These are phyloP conservation scores for Sindora glabra DNA, from an alignment of 306 rosid species.

Conservation along the genomic window DNA sequence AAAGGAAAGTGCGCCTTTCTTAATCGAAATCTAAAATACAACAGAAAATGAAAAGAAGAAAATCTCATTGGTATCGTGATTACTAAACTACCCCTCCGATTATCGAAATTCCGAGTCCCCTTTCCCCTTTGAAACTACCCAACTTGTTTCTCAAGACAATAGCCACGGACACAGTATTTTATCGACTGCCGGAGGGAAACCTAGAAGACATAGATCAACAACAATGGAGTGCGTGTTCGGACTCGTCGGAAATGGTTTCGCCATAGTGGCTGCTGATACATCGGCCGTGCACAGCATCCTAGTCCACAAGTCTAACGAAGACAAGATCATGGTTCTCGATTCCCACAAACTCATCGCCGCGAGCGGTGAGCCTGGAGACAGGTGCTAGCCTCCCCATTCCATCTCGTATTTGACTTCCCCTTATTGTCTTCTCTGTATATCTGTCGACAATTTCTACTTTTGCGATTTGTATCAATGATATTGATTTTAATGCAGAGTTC, in stretches of 20 bases:
- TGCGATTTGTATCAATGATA: not conserved
- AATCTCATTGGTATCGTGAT: no score
- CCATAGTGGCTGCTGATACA: constrained; percentile 79
- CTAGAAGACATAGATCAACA: not conserved
- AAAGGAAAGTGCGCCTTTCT: no score
- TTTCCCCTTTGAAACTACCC: no score
- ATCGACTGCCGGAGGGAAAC: not conserved
- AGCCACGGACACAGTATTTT: no score
- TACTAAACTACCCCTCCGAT: no score
- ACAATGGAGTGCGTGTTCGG: constrained; percentile 87
- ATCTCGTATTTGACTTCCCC: not conserved
- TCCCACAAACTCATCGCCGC: constrained; percentile 97
- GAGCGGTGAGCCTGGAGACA: constrained; percentile 92
- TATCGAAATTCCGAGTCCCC: no score
- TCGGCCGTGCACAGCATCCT: constrained; percentile 95
- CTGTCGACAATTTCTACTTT: not conserved
- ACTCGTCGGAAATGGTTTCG: constrained; percentile 68
- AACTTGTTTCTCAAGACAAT: no score
- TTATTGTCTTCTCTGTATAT: not conserved
- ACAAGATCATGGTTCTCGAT: constrained; percentile 97
- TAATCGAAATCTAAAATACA: no score
- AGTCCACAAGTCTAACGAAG: constrained; percentile 92
- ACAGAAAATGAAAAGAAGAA: no score
- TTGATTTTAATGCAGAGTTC: constrained; percentile 46
- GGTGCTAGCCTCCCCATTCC: constrained; percentile 21